Evolutionary conservation across 108 stramenopile genomes (phyloP), one percentile per base, ranked within the genome.

Genomic region (Discostella stelligeroides): DNA sequence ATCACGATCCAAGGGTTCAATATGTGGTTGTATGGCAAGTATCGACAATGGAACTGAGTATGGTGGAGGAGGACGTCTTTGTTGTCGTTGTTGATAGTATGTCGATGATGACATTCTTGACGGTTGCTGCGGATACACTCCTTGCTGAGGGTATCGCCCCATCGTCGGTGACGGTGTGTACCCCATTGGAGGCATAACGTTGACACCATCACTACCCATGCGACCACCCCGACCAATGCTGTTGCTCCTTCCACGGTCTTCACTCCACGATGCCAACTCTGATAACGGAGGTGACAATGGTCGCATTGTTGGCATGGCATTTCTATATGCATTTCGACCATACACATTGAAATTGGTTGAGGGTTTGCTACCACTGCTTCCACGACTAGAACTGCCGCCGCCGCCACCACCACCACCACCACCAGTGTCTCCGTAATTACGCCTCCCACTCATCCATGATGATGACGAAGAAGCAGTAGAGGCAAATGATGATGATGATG

Each of bases 11-110:
- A 56, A 30, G n/a, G 55, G 55, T 6, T 56, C 30, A 15, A 56
- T 56, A 28, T 34, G 55, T 17, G 55, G 55, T 56, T 56, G 55
- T 0, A 56, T 34, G 12, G 55, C 55, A 30, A 56, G 55, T n/a
- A 30, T 10, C 29, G 55, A 56, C 28, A 56, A 37, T 2, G 55
- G 55, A 5, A 56, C 55, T 7, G 55, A 56, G 49, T 25, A 50
- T 10, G 21, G 18, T 10, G 50, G 50, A 10, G 25, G 55, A 25
- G 10, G 29, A 25, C n/a, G 55, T 34, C 14, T 7, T 15, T 56
- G 30, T 30, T 27, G 55, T 29, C 13, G 30, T 15, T 10, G 55
- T 56, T 34, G 55, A 17, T 56, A 15, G 28, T 34, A 37, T 11
- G 25, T 17, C 30, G 55, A 28, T 29, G 55, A 28, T 10, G 25